phyloP scores from a whole-genome alignment of 257 asterid species.

The Jaltomata sinuosa region DNA sequence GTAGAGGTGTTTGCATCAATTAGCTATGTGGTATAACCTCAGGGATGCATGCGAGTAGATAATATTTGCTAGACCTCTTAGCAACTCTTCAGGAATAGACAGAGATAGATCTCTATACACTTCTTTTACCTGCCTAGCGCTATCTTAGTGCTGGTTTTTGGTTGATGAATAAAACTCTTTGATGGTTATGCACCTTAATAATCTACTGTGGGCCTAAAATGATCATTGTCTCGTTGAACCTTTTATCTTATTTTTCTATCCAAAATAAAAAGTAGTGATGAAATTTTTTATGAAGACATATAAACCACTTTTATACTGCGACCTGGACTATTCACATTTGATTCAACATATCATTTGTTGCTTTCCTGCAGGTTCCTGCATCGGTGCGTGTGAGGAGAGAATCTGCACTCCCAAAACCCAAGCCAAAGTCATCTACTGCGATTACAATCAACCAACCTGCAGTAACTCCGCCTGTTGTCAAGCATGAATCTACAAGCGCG shows the following conservation, averaged over 20 bases:
- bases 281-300: not conserved
- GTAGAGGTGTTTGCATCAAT: not conserved
- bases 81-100: not conserved
- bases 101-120: not conserved
- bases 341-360: not conserved
- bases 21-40: not conserved
- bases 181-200: not conserved
- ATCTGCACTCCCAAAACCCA: conserved; percentile 51
- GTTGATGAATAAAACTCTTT: not conserved
- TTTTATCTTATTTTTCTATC: not conserved
- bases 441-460: conserved; percentile 34
- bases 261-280: not conserved
- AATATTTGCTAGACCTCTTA: not conserved
- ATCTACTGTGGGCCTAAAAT: not conserved
- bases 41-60: not conserved
- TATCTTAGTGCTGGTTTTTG: not conserved
- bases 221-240: not conserved
- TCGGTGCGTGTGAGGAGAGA: conserved; percentile 91
- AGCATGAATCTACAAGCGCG: conserved; percentile 31
- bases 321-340: not conserved
- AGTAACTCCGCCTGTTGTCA: conserved; percentile 26
- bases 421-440: conserved; percentile 18
- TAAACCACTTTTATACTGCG: not conserved
- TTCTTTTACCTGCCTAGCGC: not conserved
- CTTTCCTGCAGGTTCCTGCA: conserved; percentile 68